Conservation (phyloP, 441 rosid genomes). For the Kokia cookei region DNA sequence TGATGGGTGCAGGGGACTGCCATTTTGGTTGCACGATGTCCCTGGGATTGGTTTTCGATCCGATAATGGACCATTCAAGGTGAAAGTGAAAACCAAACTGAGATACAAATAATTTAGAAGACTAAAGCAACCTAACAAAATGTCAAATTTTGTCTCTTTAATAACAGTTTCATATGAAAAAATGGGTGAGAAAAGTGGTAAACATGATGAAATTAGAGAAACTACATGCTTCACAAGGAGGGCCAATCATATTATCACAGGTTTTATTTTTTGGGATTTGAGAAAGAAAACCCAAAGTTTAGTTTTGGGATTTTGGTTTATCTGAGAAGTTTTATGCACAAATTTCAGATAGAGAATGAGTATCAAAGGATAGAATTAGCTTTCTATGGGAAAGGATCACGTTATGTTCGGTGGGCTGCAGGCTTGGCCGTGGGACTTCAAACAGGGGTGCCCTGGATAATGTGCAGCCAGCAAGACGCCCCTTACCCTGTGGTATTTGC, state of each 20-base stretch:
- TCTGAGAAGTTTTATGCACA: background rate
- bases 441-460: slow-evolving; percentile 90
- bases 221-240: slow-evolving; percentile 82
- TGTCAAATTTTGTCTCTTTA: background rate
- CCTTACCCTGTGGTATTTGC: slow-evolving; percentile 70
- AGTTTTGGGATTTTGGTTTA: background rate
- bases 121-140: background rate
- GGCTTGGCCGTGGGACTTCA: slow-evolving; percentile 60
- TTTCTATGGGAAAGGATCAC: slow-evolving; percentile 39
- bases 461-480: slow-evolving; percentile 92
- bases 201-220: slow-evolving; percentile 59
- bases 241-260: slow-evolving; percentile 85
- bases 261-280: slow-evolving; percentile 16
- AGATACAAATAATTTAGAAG: background rate
- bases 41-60: slow-evolving; percentile 34
- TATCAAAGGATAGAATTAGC: slow-evolving; percentile 52
- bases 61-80: slow-evolving; percentile 38
- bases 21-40: slow-evolving; percentile 42
- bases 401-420: slow-evolving; percentile 76
- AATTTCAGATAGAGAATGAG: slow-evolving; percentile 75
- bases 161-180: slow-evolving; percentile 59
- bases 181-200: slow-evolving; percentile 52
- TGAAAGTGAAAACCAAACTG: background rate
- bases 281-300: background rate
- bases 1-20: slow-evolving; percentile 29